A percentile compares a stretch with the other conserved stretches of the same genome.
Evolutionary conservation across 2,329 filamentous ascomycete species (phyloP).

Genomic region (Chalaropsis ovoidea): DNA sequence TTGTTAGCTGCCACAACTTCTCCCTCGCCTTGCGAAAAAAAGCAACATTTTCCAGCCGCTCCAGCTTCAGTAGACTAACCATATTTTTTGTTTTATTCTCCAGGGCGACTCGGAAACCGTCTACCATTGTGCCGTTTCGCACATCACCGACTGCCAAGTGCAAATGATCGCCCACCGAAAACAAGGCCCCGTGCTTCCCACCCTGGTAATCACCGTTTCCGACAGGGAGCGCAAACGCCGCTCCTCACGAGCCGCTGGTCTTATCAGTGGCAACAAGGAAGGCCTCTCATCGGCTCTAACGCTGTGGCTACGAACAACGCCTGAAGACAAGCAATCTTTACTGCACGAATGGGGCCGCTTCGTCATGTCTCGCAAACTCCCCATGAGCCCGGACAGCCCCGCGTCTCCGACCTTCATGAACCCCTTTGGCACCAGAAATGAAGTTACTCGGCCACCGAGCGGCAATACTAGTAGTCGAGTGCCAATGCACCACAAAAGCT

Average conservation of each 20-base stretch:
- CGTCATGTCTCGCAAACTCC: constrained; percentile 40
- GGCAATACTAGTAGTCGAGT: constrained; percentile 33
- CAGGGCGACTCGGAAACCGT: constrained; percentile 46
- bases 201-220: constrained; percentile 47
- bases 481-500: constrained; percentile 40
- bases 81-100: background rate
- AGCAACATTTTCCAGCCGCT: no score
- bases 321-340: constrained; percentile 42
- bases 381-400: constrained; percentile 44
- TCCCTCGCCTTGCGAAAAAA: background rate
- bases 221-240: constrained; percentile 55
- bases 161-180: constrained; percentile 53
- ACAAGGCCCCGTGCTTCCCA: constrained; percentile 49
- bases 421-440: constrained; percentile 40
- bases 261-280: constrained; percentile 41
- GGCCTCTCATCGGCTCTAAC: constrained; percentile 38
- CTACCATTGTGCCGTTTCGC: constrained; percentile 44
- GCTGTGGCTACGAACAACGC: constrained; percentile 46
- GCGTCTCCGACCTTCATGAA: constrained; percentile 46
- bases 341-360: constrained; percentile 52
- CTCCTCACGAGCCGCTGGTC: constrained; percentile 51
- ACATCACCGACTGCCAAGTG: constrained; percentile 48
- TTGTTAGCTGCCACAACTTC: constrained; percentile 25
- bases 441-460: constrained; percentile 38
- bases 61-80: constrained; percentile 1